These are phyloP conservation scores for Antitrichia curtipendula DNA, from an alignment of 225 moss, liverwort and hornwort species.

Conservation along the genomic window DNA sequence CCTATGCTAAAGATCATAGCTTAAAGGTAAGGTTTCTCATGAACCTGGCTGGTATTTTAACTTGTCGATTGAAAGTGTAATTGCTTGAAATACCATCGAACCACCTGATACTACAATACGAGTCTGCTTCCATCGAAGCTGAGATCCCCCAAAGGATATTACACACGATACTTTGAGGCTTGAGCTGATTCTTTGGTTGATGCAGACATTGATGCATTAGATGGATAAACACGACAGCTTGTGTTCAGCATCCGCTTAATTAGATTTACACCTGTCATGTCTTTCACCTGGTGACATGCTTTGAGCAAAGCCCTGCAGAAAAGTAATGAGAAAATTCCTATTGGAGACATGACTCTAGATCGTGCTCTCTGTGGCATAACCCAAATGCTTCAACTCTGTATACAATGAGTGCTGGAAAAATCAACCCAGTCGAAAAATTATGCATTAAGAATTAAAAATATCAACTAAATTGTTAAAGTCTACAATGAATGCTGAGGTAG, in stretches of 20 bases:
- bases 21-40: not conserved
- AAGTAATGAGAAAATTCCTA: not conserved
- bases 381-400: not conserved
- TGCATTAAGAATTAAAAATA: not conserved
- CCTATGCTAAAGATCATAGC: not conserved
- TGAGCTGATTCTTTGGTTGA: not conserved
- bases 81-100: not conserved
- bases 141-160: not conserved
- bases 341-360: not conserved
- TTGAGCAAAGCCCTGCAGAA: constrained; percentile 43
- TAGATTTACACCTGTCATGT: constrained; percentile 21
- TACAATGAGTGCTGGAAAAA: not conserved
- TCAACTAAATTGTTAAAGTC: not conserved
- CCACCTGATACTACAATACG: not conserved
- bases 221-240: constrained; percentile 6
- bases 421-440: not conserved
- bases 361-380: not conserved
- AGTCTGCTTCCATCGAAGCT: not conserved
- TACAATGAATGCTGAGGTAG: not conserved
- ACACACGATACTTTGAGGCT: not conserved
- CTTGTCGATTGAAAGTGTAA: not conserved
- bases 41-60: not conserved
- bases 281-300: constrained; percentile 50
- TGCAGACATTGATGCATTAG: not conserved
- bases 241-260: constrained; percentile 30